Evolutionary conservation across 371 early-diverging fungal species (phyloP), one percentile per base, ranked within the genome.

Genomic region (Lichtheimia ornata): DNA sequence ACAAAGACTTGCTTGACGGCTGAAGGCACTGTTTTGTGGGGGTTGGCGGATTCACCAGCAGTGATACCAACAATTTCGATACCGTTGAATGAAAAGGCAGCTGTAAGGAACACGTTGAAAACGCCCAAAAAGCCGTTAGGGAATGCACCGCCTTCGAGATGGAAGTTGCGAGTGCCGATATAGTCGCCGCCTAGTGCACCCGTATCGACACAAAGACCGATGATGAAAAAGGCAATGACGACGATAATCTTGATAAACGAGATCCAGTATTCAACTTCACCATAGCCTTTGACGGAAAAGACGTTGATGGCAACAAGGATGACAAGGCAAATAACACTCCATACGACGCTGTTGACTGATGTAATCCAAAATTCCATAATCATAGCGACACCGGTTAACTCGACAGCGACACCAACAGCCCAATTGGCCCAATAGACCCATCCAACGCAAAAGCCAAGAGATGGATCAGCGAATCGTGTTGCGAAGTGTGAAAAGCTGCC

Each of bases 401-500:
- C 94, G 20, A 88, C 85, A 22, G 92, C 91, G 1, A 91, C 88
- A 22, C 91, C 88, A 5, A 94, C 82, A 35, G 92, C 85, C 94
- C 94, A 94, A 65, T 90, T 90, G 56, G 84, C 77, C 89, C 94
- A 94, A 73, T 94, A 89, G 62, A 85, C 63, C 88, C 88, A 88
- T 5, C 90, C 89, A 45, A 93, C 79, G 13, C 85, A 84, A 68
- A 93, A 93, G 0, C 91, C 92, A 24, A 92, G 81, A 5, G 93
- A 85, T 9, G 91, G 90, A 62, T 94, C 94, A 27, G 90, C 86
- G 52, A 94, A 96, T 18, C 94, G 89, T 9, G 83, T 79, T 20
- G 91, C 94, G 75, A 90, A 92, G 47, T 88, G 87, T 66, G 88
- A 86, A 80, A 96, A 94, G 6, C 89, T 85, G 22, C 94, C 96